Evolutionary conservation across 2,329 filamentous ascomycete species (phyloP).

Genomic region (Claviceps africana): DNA sequence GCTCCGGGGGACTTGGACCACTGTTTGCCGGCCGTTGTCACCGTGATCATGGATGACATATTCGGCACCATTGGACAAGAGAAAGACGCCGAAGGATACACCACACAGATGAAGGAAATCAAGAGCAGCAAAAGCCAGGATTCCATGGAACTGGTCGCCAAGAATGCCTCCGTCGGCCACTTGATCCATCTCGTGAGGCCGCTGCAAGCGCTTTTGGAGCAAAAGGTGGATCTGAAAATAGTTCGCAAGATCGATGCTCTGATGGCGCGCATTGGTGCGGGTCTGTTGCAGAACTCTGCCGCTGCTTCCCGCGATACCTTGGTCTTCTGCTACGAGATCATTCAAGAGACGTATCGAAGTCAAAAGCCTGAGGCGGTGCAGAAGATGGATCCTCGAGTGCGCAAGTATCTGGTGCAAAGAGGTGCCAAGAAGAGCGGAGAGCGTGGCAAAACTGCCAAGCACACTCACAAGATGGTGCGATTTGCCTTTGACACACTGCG

Average conservation of each 20-base stretch:
- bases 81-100: conserved; percentile 93
- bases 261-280: conserved; percentile 67
- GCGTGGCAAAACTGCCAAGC: conserved; percentile 58
- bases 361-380: conserved; percentile 35
- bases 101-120: conserved; percentile 90
- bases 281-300: conserved; percentile 67
- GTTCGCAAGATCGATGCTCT: conserved; percentile 85
- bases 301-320: conserved; percentile 69
- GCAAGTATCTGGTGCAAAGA: conserved; percentile 68
- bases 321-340: conserved; percentile 90
- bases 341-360: conserved; percentile 69
- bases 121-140: conserved; percentile 98
- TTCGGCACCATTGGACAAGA: conserved; percentile 88
- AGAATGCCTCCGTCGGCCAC: conserved; percentile 60
- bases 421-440: conserved; percentile 61
- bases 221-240: conserved; percentile 72
- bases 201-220: conserved; percentile 61
- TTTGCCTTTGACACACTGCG: conserved; percentile 83
- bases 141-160: conserved; percentile 85
- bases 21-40: conserved; percentile 63
- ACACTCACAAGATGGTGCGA: conserved; percentile 73
- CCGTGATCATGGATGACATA: conserved; percentile 91
- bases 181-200: conserved; percentile 67
- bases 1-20: conserved; percentile 79
- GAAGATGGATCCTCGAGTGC: conserved; percentile 48